A percentile compares a stretch with the other conserved stretches of the same genome.
Evolutionary conservation across 2,329 filamentous ascomycete genomes (phyloP).

Genomic region (Xylariaceae sp.): DNA sequence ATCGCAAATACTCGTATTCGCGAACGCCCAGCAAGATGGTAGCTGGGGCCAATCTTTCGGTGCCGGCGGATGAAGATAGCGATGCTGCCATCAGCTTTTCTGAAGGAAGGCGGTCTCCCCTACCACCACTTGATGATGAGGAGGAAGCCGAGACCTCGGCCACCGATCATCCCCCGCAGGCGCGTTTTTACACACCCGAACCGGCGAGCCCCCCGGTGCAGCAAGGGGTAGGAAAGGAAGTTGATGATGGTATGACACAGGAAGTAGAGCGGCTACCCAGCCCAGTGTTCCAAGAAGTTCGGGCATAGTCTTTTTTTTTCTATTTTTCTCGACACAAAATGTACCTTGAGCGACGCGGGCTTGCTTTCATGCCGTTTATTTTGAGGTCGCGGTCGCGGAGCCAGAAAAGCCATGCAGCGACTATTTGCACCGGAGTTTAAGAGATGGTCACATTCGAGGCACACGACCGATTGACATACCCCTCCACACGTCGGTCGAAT

Average conservation of each 20-base stretch:
- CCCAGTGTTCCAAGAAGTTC: slow-evolving; percentile 26
- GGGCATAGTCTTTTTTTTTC: slow-evolving; percentile 17
- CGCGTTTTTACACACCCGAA: slow-evolving; percentile 35
- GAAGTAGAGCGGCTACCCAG: slow-evolving; percentile 21
- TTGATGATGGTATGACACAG: slow-evolving; percentile 13
- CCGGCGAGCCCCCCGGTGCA: slow-evolving; percentile 26
- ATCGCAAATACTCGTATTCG: slow-evolving; percentile 50
- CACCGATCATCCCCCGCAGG: slow-evolving; percentile 16
- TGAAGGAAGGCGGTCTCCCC: slow-evolving; percentile 48
- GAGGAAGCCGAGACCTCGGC: slow-evolving; percentile 17
- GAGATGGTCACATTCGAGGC: no score
- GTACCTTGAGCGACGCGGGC: not conserved
- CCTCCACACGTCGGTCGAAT: no score
- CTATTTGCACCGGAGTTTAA: no score
- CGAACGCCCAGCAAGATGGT: slow-evolving; percentile 38
- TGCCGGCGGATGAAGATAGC: slow-evolving; percentile 52
- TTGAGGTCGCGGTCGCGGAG: no score
- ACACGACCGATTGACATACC: no score
- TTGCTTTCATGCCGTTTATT: no score
- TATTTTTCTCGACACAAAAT: slow-evolving; percentile 1
- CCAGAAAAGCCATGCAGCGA: no score
- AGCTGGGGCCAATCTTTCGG: slow-evolving; percentile 33
- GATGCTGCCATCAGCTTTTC: slow-evolving; percentile 54
- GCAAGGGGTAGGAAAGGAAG: slow-evolving; percentile 11
- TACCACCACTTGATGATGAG: slow-evolving; percentile 38